Conservation (phyloP, 2,329 filamentous ascomycete genomes). For the Beauveria australis region DNA sequence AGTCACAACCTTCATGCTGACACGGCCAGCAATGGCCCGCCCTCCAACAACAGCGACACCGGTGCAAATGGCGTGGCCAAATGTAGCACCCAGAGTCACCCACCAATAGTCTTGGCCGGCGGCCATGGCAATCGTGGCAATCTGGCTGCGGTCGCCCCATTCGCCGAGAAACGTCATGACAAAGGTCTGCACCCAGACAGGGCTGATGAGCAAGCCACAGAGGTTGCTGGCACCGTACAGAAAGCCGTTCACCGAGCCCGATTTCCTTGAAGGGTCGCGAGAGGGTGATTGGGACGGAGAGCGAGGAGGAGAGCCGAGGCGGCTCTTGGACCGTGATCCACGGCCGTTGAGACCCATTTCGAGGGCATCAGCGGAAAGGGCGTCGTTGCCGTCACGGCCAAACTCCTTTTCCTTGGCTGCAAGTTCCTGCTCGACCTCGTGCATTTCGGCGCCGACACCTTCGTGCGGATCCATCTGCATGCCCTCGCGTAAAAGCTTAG, state of each 20-base stretch:
- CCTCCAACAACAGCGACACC: slow-evolving; percentile 87
- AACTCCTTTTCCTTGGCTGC: slow-evolving; percentile 85
- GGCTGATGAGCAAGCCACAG: slow-evolving; percentile 78
- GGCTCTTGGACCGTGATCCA: slow-evolving; percentile 64
- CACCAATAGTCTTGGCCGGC: slow-evolving; percentile 98
- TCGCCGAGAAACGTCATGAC: slow-evolving; percentile 98
- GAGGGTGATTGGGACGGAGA: slow-evolving; percentile 72
- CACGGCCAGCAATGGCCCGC: slow-evolving; percentile 81
- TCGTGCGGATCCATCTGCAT: slow-evolving; percentile 82
- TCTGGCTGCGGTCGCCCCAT: slow-evolving; percentile 96
- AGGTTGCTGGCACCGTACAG: slow-evolving; percentile 72
- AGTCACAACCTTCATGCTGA: slow-evolving; percentile 93
- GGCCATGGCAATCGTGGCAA: slow-evolving; percentile 97
- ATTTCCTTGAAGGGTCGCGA: slow-evolving; percentile 45
- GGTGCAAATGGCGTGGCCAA: slow-evolving; percentile 84
- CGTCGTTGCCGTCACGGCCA: slow-evolving; percentile 52
- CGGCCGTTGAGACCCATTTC: slow-evolving; percentile 69
- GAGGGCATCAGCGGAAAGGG: slow-evolving; percentile 65
- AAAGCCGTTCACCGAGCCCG: slow-evolving; percentile 30
- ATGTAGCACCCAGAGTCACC: slow-evolving; percentile 83
- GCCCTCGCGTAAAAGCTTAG: slow-evolving; percentile 76
- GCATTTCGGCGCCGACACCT: slow-evolving; percentile 93
- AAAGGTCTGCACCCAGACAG: slow-evolving; percentile 98
- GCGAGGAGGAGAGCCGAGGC: slow-evolving; percentile 71
- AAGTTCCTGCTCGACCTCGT: slow-evolving; percentile 88